These are phyloP conservation scores for Tetracladium maxilliforme DNA, from an alignment of 2,329 filamentous ascomycete genomes.

Conservation along the genomic window DNA sequence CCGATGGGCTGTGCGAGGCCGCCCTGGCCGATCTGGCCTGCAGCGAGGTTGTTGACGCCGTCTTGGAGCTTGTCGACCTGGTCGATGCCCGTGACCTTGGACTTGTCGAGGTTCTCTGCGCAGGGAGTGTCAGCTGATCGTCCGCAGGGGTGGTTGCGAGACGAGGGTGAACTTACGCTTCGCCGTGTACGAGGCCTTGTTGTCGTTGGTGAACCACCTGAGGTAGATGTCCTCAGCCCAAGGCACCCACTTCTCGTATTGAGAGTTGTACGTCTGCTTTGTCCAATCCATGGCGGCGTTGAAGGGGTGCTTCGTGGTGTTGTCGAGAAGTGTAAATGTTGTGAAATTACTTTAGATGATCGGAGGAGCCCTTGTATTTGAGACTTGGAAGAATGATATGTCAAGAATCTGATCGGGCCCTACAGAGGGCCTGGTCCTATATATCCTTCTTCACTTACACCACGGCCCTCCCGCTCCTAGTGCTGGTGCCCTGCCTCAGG, in stretches of 20 bases:
- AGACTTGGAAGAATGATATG: too few relatives aligned
- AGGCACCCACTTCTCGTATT: slow-evolving; percentile 64
- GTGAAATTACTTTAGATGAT: too few relatives aligned
- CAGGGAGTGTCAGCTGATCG: slow-evolving; percentile 2
- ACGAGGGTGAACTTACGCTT: slow-evolving; percentile 38
- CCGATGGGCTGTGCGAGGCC: slow-evolving; percentile 51
- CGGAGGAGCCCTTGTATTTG: too few relatives aligned
- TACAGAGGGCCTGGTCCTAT: too few relatives aligned
- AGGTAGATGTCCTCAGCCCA: slow-evolving; percentile 65
- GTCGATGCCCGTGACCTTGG: slow-evolving; percentile 52
- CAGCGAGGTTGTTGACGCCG: slow-evolving; percentile 45
- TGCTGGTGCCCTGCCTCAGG: too few relatives aligned
- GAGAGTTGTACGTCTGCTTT: slow-evolving; percentile 50
- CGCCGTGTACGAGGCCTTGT: slow-evolving; percentile 58
- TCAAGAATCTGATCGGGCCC: too few relatives aligned
- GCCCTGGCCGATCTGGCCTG: slow-evolving; percentile 51
- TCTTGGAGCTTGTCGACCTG: slow-evolving; percentile 58
- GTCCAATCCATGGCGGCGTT: slow-evolving; percentile 44
- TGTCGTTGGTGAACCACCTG: slow-evolving; percentile 60
- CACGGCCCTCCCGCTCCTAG: too few relatives aligned
- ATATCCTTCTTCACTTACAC: too few relatives aligned
- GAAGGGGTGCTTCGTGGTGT: too few relatives aligned
- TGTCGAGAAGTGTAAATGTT: too few relatives aligned
- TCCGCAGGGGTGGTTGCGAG: slow-evolving; percentile 1
- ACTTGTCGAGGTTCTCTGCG: slow-evolving; percentile 49